Evolutionary conservation across 495 filamentous ascomycete genomes (phyloP), one percentile per base, ranked within the genome.

Genomic region (Chaetomium cochliodes): DNA sequence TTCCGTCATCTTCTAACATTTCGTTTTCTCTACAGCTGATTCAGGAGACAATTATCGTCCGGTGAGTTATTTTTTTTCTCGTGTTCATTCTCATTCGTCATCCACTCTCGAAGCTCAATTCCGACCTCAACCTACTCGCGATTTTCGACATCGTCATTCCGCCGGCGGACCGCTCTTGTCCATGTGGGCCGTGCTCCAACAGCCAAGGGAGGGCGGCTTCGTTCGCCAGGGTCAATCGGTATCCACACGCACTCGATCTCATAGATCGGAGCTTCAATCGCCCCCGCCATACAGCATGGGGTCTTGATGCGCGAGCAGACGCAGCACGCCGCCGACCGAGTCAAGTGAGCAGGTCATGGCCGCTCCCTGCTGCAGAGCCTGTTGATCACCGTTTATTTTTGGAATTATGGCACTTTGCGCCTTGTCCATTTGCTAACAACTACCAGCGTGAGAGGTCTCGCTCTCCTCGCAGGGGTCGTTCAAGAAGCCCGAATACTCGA

Each of bases 401-500:
- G 18, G 15, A n/a, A 28, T 30, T n/a, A 28, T 15, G n/a, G n/a
- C 33, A n/a, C 56, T 28, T 22, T 46, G 12, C 26, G 26, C 13
- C 56, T 51, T 26, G 37, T 44, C 62, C 66, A 72, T 50, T 75
- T 68, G 73, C 82, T 83, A 72, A 84, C 74, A 64, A 53, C 47
- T 75, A 72, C 62, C 85, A 97, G 92, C 92, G 93, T 78, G 93
- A 96, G 86, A 90, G 94, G 79, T 94, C 92, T 79, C 91, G 92
- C 77, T 94, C 91, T 67, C 92, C 92, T 70, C 88, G 92, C 77
- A 90, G 92, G 80, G 92, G 92, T 69, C 81, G 81, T 69, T 85
- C 82, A 64, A 74, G 82, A 65, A 84, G 80, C 69, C 81, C 79
- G 54, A 78, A 68, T 52, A 67, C 78, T 74, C 89, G 93, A 73